Base-by-base conservation (phyloP, 495 filamentous ascomycete genomes). In the Lentithecium fluviatile region DNA sequence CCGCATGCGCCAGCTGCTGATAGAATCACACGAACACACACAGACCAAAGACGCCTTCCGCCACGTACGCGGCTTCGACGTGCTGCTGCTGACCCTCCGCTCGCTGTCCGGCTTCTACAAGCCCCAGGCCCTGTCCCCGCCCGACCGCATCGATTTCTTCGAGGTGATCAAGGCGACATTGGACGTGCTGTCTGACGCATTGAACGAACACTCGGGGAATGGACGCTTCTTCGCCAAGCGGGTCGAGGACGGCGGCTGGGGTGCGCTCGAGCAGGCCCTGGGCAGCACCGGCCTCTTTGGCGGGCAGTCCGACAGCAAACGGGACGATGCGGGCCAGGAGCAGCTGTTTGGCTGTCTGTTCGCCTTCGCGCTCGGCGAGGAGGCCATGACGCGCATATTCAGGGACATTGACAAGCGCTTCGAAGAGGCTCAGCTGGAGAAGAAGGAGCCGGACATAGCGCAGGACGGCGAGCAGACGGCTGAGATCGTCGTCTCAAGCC, bases 331-430 rank as follows among this genome's bases (percentile, higher is more conserved):
- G 73, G 83, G 85, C 53, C 81, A 82, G 59, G 85, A 88, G 48
- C 87, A 90, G 70, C 75, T 95, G 1, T 95, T 95, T 75, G 90
- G 91, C 15, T 83, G 85, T 62, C 81, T 97, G n/a, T 77, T 97
- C 51, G 84, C 88, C 6, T 91, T 93, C 68, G 85, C 87, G 7
- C 73, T 96, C 38, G 88, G 90, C 52, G 88, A 96, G 69, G 84
- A 73, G 56, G 56, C 60, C 45, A 58, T 70, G 63, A 61, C 60
- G 23, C 52, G 63, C 34, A 65, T 66, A 8, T 71, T 73, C 42
- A 43, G 69, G 32, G 59, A 68, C 40, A 68, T 70, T 21, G 57
- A 60, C 38, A 62, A 58, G 47, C 45, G 21, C 19, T 29, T 45
- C 48, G 45, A 38, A 7, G 46, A 58, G 42, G 54, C 32, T 15